Percentiles rank a stretch among this genome's conserved stretches.
These are phyloP conservation scores for Pichia sp. DNA, from an alignment of 1,139 yeast species.

Conservation along the genomic window DNA sequence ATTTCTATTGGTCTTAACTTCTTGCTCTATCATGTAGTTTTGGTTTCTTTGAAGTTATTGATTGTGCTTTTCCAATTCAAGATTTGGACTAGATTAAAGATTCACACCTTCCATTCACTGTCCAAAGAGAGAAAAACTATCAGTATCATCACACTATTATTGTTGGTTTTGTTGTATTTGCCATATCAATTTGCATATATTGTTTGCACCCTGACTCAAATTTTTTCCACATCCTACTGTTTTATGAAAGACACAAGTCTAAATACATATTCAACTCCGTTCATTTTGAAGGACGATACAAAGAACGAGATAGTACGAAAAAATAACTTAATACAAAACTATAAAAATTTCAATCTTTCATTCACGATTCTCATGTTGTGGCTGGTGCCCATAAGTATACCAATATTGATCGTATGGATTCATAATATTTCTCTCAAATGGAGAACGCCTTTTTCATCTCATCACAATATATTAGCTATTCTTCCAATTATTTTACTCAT, in stretches of 20 bases:
- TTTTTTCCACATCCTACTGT: conserved; percentile 16
- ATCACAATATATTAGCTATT: conserved; percentile 63
- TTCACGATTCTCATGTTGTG: conserved; percentile 54
- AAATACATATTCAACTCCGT: conserved; percentile 10
- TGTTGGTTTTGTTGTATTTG: conserved; percentile 48
- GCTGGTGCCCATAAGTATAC: conserved; percentile 62
- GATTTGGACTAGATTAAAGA: conserved; percentile 5
- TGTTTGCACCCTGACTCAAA: conserved; percentile 49
- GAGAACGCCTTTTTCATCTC: conserved; percentile 72
- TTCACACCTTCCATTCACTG: conserved; percentile 7
- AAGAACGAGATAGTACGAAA: conserved; percentile 1
- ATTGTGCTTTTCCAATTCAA: background rate
- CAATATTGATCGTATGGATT: conserved; percentile 60
- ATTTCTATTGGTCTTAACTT: conserved; percentile 45
- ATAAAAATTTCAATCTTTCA: conserved; percentile 47
- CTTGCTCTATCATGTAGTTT: conserved; percentile 10
- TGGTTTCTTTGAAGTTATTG: conserved; percentile 1
- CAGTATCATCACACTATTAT: conserved; percentile 33
- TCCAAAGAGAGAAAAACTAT: conserved; percentile 17
- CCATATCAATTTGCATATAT: conserved; percentile 78
- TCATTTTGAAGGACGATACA: background rate
- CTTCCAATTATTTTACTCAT: conserved; percentile 52
- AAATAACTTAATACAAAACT: conserved; percentile 20
- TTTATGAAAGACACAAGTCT: conserved; percentile 4
- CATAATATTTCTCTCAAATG: conserved; percentile 64